Percentiles rank a stretch among this genome's conserved stretches.
These are phyloP conservation scores for Hordeum pubiflorum DNA, from an alignment of 202 grass and related monocot species.

Conservation along the genomic window DNA sequence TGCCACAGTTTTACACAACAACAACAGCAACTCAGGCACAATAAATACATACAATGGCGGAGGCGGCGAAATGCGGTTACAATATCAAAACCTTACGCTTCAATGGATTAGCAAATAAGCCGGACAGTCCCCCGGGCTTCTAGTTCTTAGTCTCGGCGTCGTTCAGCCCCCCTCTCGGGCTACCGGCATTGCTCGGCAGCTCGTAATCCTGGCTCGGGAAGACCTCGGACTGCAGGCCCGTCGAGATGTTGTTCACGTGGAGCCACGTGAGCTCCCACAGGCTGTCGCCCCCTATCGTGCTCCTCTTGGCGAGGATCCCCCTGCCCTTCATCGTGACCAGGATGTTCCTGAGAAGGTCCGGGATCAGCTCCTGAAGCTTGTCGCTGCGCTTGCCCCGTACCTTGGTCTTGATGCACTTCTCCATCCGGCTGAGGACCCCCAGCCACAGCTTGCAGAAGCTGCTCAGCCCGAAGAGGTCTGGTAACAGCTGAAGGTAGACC, in stretches of 20 bases:
- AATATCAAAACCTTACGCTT: constrained; percentile 43
- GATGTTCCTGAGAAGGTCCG: constrained; percentile 68
- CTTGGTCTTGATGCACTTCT: constrained; percentile 92
- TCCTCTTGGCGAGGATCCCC: constrained; percentile 94
- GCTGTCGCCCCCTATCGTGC: constrained; percentile 89
- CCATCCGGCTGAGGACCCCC: constrained; percentile 84
- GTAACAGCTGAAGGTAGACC: constrained; percentile 71
- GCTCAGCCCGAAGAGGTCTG: constrained; percentile 74
- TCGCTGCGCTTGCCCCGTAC: constrained; percentile 84
- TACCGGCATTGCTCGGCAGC: constrained; percentile 24
- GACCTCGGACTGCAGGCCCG: constrained; percentile 58
- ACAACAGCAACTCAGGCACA: neutral
- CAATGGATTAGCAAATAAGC: constrained; percentile 10
- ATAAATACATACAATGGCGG: constrained; percentile 13
- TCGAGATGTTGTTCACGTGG: constrained; percentile 85
- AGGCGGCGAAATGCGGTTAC: constrained; percentile 8
- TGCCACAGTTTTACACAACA: neutral
- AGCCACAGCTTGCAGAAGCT: constrained; percentile 99
- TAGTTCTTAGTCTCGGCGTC: constrained; percentile 17
- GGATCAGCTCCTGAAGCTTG: constrained; percentile 80
- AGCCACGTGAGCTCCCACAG: constrained; percentile 99
- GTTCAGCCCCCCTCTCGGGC: constrained; percentile 29
- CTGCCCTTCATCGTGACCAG: constrained; percentile 72
- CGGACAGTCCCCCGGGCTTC: neutral
- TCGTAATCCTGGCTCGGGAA: constrained; percentile 73